Evolutionary conservation across 2,329 filamentous ascomycete species (phyloP).

Genomic region (Phyllosticta citrichinensis): DNA sequence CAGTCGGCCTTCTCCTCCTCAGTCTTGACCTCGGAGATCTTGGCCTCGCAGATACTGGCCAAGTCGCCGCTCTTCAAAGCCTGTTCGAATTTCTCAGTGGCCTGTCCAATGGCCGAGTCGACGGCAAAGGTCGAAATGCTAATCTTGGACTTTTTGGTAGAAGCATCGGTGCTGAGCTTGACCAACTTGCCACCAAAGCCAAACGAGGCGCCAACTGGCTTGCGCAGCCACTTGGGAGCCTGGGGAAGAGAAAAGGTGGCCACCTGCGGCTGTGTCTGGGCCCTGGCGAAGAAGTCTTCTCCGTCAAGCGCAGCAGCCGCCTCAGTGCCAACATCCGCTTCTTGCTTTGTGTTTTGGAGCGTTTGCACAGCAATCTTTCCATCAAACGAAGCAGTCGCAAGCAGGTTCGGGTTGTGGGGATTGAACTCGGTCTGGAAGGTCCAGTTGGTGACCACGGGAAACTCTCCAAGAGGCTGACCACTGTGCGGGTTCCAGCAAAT

Average conservation of each 20-base stretch:
- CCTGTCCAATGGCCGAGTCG: constrained; percentile 72
- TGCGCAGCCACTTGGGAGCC: constrained; percentile 83
- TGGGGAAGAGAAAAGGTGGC: constrained; percentile 79
- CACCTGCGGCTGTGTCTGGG: constrained; percentile 81
- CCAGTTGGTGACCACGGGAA: constrained; percentile 98
- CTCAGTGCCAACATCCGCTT: constrained; percentile 51
- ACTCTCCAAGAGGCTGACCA: constrained; percentile 78
- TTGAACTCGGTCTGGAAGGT: constrained; percentile 94
- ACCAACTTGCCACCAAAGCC: constrained; percentile 93
- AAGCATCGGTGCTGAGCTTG: constrained; percentile 57
- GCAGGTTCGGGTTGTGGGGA: constrained; percentile 81
- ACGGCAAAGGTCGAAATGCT: constrained; percentile 80
- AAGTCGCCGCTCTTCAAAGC: constrained; percentile 71
- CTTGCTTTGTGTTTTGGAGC: constrained; percentile 81
- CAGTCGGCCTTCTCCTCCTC: constrained; percentile 95
- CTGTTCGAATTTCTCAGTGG: constrained; percentile 79
- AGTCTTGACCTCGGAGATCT: constrained; percentile 62
- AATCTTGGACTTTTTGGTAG: constrained; percentile 59
- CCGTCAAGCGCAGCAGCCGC: constrained; percentile 61
- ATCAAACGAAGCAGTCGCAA: constrained; percentile 93
- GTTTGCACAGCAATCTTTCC: constrained; percentile 93
- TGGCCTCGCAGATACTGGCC: constrained; percentile 65
- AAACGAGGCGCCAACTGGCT: constrained; percentile 78
- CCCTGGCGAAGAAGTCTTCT: constrained; percentile 93
- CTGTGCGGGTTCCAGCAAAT: constrained; percentile 95